Base-by-base conservation (phyloP, 2,329 filamentous ascomycete genomes). In the Coniochaeta sp. region DNA sequence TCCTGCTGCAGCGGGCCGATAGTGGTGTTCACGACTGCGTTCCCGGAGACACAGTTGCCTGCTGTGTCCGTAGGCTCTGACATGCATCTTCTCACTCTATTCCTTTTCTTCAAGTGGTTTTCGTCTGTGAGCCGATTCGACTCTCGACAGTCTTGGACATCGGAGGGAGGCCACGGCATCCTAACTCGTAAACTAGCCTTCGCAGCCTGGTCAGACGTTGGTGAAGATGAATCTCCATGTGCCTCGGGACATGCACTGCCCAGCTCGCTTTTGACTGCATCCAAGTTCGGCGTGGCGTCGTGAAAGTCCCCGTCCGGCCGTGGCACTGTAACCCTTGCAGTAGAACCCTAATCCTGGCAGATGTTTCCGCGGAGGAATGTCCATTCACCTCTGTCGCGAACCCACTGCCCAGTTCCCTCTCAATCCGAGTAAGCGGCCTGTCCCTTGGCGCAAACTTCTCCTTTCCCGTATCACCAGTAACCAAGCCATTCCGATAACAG, bases 401-500 rank as follows among this genome's bases (percentile, higher is more conserved):
- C 11, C 34, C 12, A 9, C 34, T 36, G 3, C 34, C 11, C 38
- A 40, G 16, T 11, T 28, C 24, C 26, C 47, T 52, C 47, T 52
- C 47, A 52, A 52, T 16, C 24, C 47, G 28, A 24, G 47, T 52
- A 7, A 52, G 26, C 22, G 47, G 47, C 26, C 24, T 24, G 2
- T 17, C 6, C 3, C 24, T 52, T 24, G 22, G 26, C 47, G n/a
- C 47, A n/a, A 17, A 28, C 22, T 11, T n/a, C 22, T 14, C 24
- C 47, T 19, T 77, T 77, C 47, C 70, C 77, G 1, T 24, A 31
- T 52, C 26, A 6, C 47, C 47, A 28, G 47, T 43, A 8, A 59
- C 55, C 16, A 64, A 57, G 16, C 62, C 62, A 38, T 62, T 65
- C 9, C 63, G 60, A 17, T 62, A 62, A 34, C 61, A 65, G 16